These are phyloP conservation scores for Apiotrichum montevideense DNA, from an alignment of 1,284 basidiomycete genomes.

Conservation along the genomic window DNA sequence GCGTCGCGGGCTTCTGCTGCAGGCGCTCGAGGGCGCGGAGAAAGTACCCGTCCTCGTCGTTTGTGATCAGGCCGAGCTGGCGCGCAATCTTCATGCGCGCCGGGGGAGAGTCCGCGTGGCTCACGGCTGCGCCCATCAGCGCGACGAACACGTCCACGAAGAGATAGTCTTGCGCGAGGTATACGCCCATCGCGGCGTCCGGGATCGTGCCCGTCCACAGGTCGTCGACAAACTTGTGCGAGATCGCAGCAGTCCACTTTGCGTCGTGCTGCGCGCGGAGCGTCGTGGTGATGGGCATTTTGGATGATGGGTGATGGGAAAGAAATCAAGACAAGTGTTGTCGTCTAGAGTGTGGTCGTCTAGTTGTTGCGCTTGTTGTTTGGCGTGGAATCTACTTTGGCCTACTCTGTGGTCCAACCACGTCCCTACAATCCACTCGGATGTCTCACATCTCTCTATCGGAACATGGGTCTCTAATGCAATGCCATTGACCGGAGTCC, in stretches of 20 bases:
- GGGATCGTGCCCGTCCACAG: constrained; percentile 14
- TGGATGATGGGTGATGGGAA: neutral
- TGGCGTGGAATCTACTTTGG: no score
- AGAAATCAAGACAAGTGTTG: no score
- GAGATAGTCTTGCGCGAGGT: constrained; percentile 14
- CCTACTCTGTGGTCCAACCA: no score
- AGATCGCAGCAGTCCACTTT: constrained; percentile 1
- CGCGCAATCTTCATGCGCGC: constrained; percentile 10
- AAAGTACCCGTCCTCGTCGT: constrained; percentile 19
- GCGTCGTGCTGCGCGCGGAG: neutral
- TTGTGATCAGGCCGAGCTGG: constrained; percentile 14
- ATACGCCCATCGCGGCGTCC: constrained; percentile 1
- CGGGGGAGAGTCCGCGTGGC: constrained; percentile 5
- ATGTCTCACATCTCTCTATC: no score
- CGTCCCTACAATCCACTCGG: no score
- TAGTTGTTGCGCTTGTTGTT: no score
- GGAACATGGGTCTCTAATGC: no score
- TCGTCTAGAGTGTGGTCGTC: no score
- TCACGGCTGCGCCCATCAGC: constrained; percentile 14
- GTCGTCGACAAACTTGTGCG: constrained; percentile 9
- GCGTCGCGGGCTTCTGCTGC: neutral
- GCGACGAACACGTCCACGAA: constrained; percentile 18
- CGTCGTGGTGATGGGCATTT: neutral
- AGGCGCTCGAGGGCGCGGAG: constrained; percentile 11
- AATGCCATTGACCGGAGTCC: no score